Percentiles rank a stretch among this genome's conserved stretches.
Conservation (phyloP, 2,329 filamentous ascomycete genomes). For the Teratosphaeria destructans region DNA sequence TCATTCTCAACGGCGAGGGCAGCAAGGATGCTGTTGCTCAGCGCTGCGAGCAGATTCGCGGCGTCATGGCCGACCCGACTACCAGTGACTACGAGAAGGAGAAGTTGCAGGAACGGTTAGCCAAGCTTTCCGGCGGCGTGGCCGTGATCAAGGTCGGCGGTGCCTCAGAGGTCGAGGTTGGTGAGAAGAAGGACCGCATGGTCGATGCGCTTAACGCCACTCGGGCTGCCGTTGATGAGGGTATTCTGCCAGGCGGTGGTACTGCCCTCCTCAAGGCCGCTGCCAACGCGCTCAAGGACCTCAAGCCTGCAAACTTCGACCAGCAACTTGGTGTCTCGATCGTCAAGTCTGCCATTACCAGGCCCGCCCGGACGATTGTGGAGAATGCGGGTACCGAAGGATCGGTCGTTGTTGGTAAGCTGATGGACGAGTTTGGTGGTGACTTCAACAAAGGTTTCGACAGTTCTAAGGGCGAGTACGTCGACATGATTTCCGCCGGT, state of each 20-base stretch:
- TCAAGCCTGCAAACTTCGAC: constrained; percentile 94
- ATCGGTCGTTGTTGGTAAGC: constrained; percentile 93
- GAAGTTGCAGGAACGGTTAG: constrained; percentile 99
- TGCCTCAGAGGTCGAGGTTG: constrained; percentile 94
- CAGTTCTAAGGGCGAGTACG: constrained; percentile 92
- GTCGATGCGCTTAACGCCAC: constrained; percentile 97
- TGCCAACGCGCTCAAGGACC: constrained; percentile 67
- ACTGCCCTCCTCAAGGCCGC: constrained; percentile 97
- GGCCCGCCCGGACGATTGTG: constrained; percentile 86
- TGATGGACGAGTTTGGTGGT: constrained; percentile 78
- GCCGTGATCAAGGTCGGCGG: constrained; percentile 99
- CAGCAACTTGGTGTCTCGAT: constrained; percentile 97
- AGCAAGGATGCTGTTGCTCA: constrained; percentile 87
- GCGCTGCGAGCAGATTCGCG: constrained; percentile 98
- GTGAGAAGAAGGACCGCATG: constrained; percentile 99
- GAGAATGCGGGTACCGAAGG: constrained; percentile 97
- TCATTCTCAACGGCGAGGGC: constrained; percentile 93
- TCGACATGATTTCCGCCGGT: constrained; percentile 94
- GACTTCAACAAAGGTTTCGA: constrained; percentile 99
- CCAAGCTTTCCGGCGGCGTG: constrained; percentile 97
- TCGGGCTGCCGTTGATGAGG: constrained; percentile 95
- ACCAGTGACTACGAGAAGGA: constrained; percentile 99
- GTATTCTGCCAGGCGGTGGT: constrained; percentile 96
- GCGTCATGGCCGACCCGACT: constrained; percentile 83
- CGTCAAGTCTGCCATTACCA: constrained; percentile 95